Conservation (phyloP, 371 early-diverging fungal genomes). For the Mortierella sp. region DNA sequence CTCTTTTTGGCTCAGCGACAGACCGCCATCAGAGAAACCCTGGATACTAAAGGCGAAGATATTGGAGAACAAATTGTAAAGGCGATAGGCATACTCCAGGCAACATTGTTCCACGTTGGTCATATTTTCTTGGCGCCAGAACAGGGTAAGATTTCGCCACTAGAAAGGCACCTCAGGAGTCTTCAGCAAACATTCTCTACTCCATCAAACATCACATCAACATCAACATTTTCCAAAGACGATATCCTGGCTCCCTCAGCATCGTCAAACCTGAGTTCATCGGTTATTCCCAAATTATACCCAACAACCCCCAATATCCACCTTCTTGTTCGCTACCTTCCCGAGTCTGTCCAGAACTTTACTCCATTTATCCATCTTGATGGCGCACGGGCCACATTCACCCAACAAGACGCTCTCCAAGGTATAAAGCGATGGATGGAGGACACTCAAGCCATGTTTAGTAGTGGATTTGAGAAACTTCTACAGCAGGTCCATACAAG, state of each 20-base stretch:
- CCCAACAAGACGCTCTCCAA: constrained; percentile 40
- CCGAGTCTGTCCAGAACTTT: constrained; percentile 65
- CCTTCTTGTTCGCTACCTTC: constrained; percentile 68
- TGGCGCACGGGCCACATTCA: constrained; percentile 23
- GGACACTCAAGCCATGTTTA: constrained; percentile 38
- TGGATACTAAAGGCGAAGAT: constrained; percentile 22
- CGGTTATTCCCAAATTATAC: constrained; percentile 66
- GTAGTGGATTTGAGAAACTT: constrained; percentile 39
- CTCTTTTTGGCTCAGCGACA: constrained; percentile 61
- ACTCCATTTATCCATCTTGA: constrained; percentile 60
- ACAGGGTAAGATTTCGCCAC: constrained; percentile 7
- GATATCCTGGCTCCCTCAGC: constrained; percentile 18
- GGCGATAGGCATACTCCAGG: constrained; percentile 57
- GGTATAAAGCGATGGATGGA: constrained; percentile 58
- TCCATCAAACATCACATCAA: constrained; percentile 2
- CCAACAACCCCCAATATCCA: constrained; percentile 71
- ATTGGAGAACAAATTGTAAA: constrained; percentile 38
- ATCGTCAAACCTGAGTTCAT: constrained; percentile 11
- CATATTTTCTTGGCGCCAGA: constrained; percentile 56
- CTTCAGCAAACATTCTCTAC: constrained; percentile 43
- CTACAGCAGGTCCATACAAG: constrained; percentile 59
- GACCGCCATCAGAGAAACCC: constrained; percentile 56
- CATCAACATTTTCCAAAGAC: background rate
- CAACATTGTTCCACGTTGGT: constrained; percentile 59
- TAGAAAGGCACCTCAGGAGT: constrained; percentile 41